Evolutionary conservation across 1,284 basidiomycete genomes (phyloP).

Genomic region (Melanopsichium pennsylvanicum): DNA sequence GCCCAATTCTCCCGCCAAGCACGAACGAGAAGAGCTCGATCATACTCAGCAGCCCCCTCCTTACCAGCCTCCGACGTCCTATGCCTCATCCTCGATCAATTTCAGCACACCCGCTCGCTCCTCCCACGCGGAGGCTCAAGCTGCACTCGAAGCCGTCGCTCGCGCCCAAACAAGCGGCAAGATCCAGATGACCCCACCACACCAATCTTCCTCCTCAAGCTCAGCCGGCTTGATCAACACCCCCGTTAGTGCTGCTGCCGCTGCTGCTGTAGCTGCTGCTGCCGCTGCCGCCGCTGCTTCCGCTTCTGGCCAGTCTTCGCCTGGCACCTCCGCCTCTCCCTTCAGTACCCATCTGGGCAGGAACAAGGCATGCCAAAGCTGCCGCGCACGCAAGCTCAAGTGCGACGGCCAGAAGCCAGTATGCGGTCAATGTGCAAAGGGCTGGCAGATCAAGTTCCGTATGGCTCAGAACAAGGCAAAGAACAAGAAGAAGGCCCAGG

Average conservation of each 20-base stretch:
- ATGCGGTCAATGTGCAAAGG: constrained; percentile 55
- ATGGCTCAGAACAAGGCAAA: constrained; percentile 51
- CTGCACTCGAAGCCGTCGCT: constrained; percentile 44
- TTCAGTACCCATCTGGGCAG: constrained; percentile 55
- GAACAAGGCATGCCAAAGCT: constrained; percentile 57
- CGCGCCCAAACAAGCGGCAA: constrained; percentile 39
- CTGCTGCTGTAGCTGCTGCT: constrained; percentile 33
- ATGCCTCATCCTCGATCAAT: constrained; percentile 19
- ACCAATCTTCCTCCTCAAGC: constrained; percentile 25
- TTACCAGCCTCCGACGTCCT: constrained; percentile 26
- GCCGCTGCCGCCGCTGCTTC: constrained; percentile 28
- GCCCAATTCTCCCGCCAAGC: constrained; percentile 11
- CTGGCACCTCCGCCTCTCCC: constrained; percentile 27
- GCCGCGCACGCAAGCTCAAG: constrained; percentile 57
- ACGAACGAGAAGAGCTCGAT: constrained; percentile 23
- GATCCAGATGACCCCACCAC: constrained; percentile 38
- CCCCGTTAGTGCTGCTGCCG: constrained; percentile 32
- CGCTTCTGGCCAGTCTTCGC: constrained; percentile 13
- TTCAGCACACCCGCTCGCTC: constrained; percentile 36
- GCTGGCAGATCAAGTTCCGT: constrained; percentile 53
- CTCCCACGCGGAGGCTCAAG: constrained; percentile 45
- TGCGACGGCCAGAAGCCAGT: constrained; percentile 56
- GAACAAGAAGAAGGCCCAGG: constrained; percentile 45
- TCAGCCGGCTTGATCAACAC: constrained; percentile 28
- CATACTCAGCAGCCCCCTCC: constrained; percentile 14